phyloP scores from a whole-genome alignment of 2,329 filamentous ascomycete genomes.

The Sarocladiaceae sp. region DNA sequence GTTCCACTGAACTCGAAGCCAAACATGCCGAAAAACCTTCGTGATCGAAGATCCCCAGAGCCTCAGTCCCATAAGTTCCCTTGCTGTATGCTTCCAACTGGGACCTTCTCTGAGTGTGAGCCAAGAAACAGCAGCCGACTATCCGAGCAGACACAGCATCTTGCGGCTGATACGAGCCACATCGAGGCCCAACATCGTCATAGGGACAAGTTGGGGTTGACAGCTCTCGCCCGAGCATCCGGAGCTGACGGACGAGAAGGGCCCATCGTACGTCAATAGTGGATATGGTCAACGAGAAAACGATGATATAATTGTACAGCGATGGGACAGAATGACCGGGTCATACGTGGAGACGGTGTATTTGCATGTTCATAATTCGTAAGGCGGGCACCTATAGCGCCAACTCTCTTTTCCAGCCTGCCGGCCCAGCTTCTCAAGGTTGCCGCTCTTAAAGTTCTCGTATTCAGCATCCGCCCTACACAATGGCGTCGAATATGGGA shows the following conservation, averaged over 20 bases:
- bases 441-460: slow-evolving; percentile 5
- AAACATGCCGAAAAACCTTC: too few relatives aligned
- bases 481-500: neutral
- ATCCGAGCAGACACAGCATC: neutral
- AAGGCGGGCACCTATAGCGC: neutral
- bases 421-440: neutral
- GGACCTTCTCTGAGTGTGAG: too few relatives aligned
- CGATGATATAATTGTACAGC: too few relatives aligned
- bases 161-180: slow-evolving; percentile 2
- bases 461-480: neutral
- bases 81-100: too few relatives aligned
- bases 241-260: neutral
- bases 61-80: too few relatives aligned
- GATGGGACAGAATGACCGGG: neutral
- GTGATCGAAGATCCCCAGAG: too few relatives aligned
- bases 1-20: too few relatives aligned
- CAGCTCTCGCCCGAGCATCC: neutral
- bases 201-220: neutral
- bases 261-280: neutral
- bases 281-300: too few relatives aligned
- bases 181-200: neutral
- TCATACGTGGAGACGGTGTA: neutral
- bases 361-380: neutral
- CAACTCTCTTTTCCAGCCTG: neutral
- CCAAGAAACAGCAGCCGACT: neutral